Conservation (phyloP, 2,329 filamentous ascomycete genomes). For the Colletotrichum kahawae region DNA sequence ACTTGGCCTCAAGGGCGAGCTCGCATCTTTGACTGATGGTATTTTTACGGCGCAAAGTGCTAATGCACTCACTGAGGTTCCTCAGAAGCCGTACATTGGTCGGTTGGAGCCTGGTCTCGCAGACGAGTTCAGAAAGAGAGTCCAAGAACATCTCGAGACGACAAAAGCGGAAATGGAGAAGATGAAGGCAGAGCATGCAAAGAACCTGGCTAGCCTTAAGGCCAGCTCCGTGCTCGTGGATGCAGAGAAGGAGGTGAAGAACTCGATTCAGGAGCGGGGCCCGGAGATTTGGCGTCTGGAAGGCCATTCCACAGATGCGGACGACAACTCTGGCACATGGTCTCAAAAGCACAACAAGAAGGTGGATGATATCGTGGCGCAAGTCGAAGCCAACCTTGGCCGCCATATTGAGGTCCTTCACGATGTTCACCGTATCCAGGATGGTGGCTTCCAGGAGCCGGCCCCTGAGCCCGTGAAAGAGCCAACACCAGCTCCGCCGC, state of each 20-base stretch:
- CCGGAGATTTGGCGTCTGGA: slow-evolving; percentile 70
- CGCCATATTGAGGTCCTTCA: slow-evolving; percentile 69
- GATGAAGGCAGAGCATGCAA: slow-evolving; percentile 80
- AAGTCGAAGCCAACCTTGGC: slow-evolving; percentile 75
- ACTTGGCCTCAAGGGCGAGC: slow-evolving; percentile 81
- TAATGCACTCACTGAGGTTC: slow-evolving; percentile 49
- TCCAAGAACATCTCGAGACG: slow-evolving; percentile 72
- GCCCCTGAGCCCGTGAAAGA: slow-evolving; percentile 47
- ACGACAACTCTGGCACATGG: slow-evolving; percentile 40
- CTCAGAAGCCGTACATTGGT: slow-evolving; percentile 66
- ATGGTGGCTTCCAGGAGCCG: slow-evolving; percentile 75
- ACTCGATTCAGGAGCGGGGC: slow-evolving; percentile 64
- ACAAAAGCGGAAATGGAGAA: slow-evolving; percentile 83
- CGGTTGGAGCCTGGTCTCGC: slow-evolving; percentile 78
- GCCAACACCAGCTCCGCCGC: slow-evolving; percentile 28
- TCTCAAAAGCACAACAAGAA: slow-evolving; percentile 53
- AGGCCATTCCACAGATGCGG: slow-evolving; percentile 51
- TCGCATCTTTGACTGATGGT: slow-evolving; percentile 81
- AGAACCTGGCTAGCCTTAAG: slow-evolving; percentile 76
- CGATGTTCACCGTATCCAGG: slow-evolving; percentile 73
- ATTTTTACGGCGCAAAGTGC: slow-evolving; percentile 75
- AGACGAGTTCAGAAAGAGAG: slow-evolving; percentile 82
- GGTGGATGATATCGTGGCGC: slow-evolving; percentile 75
- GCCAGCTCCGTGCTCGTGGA: slow-evolving; percentile 71
- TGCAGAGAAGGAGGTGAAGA: slow-evolving; percentile 78